Base-by-base conservation (phyloP, 768 basidiomycete species). In the Fibroporia radiculosa region DNA sequence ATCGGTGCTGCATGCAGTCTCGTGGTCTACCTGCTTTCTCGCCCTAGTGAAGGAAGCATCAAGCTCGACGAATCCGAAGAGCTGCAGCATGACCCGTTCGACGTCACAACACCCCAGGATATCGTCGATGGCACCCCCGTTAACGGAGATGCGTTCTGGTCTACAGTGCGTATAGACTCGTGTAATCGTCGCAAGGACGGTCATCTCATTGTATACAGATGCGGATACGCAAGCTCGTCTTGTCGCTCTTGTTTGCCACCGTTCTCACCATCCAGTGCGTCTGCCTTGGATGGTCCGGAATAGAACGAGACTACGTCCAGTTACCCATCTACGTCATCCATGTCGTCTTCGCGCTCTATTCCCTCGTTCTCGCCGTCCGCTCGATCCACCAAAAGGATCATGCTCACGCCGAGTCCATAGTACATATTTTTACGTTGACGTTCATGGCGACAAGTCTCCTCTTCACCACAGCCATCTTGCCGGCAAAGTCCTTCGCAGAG, bases 71-170 rank as follows among this genome's bases (percentile, higher is more conserved):
- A 57, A 12, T 56, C 55, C 5, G 56, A 59, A 25, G 53, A 44
- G 1, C 52, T 52, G 8, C 43, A 35, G 32, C 60, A 59, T 11
- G 84, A 86, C 54, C 78, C 82, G 10, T 86, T 84, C 56, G 75
- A 79, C 57, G 80, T 91, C n/a, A 74, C 78, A 16, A 77, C 58
- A n/a, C 75, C 79, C 7, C 81, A 83, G 57, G 88, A 91, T 52
- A 51, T 75, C 27, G 48, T 80, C 11, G 80, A 86, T 49, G 84
- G 84, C 3, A 73, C 73, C 42, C 80, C 85, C 6, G 66, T 86
- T 31, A 62, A 84, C 19, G 80, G 74, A 41, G 68, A 66, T 3
- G 62, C 46, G 3, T 88, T 88, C 60, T 82, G 80, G 80, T 52
- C 55, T n/a, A 64, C 66, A 61, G 80, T 75, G 52, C 35, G 72